Conservation (phyloP, 1,284 basidiomycete genomes). For the Agroathelia rolfsii region DNA sequence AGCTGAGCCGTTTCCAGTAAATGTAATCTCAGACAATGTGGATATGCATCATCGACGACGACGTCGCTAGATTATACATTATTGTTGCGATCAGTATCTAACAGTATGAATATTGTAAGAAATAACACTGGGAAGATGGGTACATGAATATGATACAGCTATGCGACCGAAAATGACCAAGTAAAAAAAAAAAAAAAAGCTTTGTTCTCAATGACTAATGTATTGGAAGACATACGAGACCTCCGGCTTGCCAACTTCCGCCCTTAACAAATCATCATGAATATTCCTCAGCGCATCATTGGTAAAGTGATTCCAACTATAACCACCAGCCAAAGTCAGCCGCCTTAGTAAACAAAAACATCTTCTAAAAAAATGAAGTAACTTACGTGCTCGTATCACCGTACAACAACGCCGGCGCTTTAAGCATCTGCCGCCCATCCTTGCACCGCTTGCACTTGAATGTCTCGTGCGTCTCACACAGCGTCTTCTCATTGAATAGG, state of each 20-base stretch:
- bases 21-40: no score
- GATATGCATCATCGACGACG: no score
- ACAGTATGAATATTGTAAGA: no score
- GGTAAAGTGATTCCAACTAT: slow-evolving; percentile 95
- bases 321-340: slow-evolving; percentile 6
- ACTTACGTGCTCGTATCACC: slow-evolving; percentile 96
- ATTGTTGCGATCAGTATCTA: no score
- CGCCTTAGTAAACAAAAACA: slow-evolving; percentile 5
- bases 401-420: slow-evolving; percentile 82
- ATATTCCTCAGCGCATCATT: slow-evolving; percentile 83
- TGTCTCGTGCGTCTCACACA: slow-evolving; percentile 93
- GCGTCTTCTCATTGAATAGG: slow-evolving; percentile 80
- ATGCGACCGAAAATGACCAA: no score
- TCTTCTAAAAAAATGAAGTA: background rate
- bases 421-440: slow-evolving; percentile 77
- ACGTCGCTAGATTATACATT: no score
- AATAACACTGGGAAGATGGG: no score
- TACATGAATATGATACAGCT: no score
- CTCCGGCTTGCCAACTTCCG: slow-evolving; percentile 77
- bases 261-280: slow-evolving; percentile 92
- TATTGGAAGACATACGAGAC: slow-evolving; percentile 92
- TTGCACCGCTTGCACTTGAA: slow-evolving; percentile 97
- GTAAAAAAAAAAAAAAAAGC: no score
- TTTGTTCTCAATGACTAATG: slow-evolving; percentile 55
- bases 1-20: slow-evolving; percentile 21